A percentile compares a stretch with the other conserved stretches of the same genome.
phyloP scores from a whole-genome alignment of 129 eudicot species.

The Smallanthus sonchifolius region DNA sequence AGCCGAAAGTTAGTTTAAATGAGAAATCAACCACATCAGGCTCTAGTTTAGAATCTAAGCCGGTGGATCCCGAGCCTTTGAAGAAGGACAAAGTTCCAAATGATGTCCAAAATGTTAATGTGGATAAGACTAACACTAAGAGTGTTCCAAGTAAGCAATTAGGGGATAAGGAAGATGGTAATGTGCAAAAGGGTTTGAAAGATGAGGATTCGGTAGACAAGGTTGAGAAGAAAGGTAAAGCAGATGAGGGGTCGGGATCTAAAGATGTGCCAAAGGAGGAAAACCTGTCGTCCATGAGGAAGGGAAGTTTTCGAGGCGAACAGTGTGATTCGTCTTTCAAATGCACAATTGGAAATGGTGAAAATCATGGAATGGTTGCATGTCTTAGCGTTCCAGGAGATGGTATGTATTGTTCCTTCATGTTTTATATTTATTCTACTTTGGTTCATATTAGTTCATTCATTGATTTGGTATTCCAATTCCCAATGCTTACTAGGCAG shows the following conservation, averaged over 20 bases:
- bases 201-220: constrained; percentile 18
- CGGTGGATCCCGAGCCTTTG: constrained; percentile 22
- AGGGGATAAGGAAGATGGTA: constrained; percentile 20
- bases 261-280: constrained; percentile 26
- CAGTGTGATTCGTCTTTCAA: constrained; percentile 71
- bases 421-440: not conserved
- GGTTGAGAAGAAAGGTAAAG: constrained; percentile 32
- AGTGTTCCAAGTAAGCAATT: constrained; percentile 27
- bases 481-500: not conserved
- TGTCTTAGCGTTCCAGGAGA: constrained; percentile 90
- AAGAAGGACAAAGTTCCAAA: constrained; percentile 35
- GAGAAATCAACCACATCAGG: constrained; percentile 25
- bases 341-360: constrained; percentile 42
- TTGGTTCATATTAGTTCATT: not conserved
- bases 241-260: constrained; percentile 16
- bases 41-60: constrained; percentile 25
- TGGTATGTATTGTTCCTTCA: constrained; percentile 42
- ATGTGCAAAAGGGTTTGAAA: constrained; percentile 25
- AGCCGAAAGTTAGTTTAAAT: constrained; percentile 16
- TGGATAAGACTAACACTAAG: constrained; percentile 23
- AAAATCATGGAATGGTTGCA: constrained; percentile 59
- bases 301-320: constrained; percentile 45
- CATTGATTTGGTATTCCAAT: not conserved
- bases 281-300: constrained; percentile 22
- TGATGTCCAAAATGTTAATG: constrained; percentile 11